phyloP scores from a whole-genome alignment of 176 grass and related monocot species.

The Carex myosuroides region DNA sequence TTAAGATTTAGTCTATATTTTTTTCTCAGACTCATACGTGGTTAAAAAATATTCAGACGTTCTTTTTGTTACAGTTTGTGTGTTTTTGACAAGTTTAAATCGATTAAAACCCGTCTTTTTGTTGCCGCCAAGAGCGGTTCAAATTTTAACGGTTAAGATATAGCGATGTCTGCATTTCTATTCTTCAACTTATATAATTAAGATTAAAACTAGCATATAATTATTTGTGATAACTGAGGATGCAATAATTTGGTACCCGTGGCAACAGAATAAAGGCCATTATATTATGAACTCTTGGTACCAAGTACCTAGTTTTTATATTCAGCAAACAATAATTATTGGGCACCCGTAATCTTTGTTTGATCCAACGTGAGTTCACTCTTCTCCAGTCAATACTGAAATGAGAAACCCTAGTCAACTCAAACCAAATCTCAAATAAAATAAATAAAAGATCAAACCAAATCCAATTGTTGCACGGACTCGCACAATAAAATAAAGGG shows the following conservation, averaged over 20 bases:
- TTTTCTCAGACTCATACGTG: too few species aligned
- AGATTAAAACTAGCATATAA: not conserved
- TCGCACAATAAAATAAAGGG: too few species aligned
- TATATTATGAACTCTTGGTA: conserved; percentile 18
- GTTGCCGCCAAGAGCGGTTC: not conserved
- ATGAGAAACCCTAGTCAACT: not conserved
- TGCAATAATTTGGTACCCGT: not conserved
- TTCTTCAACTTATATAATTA: not conserved
- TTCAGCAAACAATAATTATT: conserved; percentile 17
- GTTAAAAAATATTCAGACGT: not conserved
- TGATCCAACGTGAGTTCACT: conserved; percentile 7
- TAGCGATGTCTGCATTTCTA: too few species aligned
- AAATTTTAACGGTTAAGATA: not conserved
- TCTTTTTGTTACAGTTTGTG: not conserved
- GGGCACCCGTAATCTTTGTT: conserved; percentile 17
- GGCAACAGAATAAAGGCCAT: not conserved
- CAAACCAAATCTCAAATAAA: conserved; percentile 9
- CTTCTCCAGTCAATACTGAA: conserved; percentile 6
- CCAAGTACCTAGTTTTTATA: conserved; percentile 21
- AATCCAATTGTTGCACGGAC: not conserved
- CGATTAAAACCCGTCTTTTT: not conserved
- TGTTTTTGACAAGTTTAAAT: not conserved
- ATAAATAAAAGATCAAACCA: not conserved
- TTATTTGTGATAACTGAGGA: not conserved
- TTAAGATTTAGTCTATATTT: not conserved